Base-by-base conservation (phyloP, 2,329 filamentous ascomycete genomes). In the Parastagonospora nodorum region DNA sequence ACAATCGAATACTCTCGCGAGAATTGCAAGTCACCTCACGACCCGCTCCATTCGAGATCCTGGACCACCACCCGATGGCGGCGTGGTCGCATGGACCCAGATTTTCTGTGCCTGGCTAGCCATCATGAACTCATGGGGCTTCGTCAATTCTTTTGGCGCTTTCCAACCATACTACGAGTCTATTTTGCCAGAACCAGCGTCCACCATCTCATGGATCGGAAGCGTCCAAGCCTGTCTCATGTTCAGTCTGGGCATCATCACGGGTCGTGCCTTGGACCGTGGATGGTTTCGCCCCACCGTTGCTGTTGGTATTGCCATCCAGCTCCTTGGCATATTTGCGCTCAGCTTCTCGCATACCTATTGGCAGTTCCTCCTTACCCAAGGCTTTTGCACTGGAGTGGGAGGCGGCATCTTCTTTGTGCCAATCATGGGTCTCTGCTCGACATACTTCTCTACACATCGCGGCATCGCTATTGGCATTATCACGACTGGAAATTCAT, bases 401-500 rank as follows among this genome's bases (percentile, higher is more conserved):
- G 69, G 67, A 1, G 60, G 62, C 7, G 69, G 69, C 8, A 60
- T 68, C 5, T 65, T 69, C 48, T 72, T 72, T 39, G 53, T 60
- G 14, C 70, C 69, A 1, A 61, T 68, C 4, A 67, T 72, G 61
- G 60, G 64, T 4, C 46, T 73, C 2, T 58, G 63, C n/a, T 56
- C 66, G 1, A 85, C 83, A 0, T 87, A 86, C 45, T 88, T 88
- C 56, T 77, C 75, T 10, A 80, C 74, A 27, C 80, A 80, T 11
- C 78, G 81, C 7, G 79, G 80, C 0, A 72, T 87, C 8, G 86
- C 85, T 1, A 75, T 88, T 14, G 84, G 83, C 0, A 75, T 86
- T 7, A 77, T 78, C 1, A 82, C 84, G 0, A 80, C 80, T 0
- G 87, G 87, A 0, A 84, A 83, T 27, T 80, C 80, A 0, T 79